Evolutionary conservation across 805 yeast genomes (phyloP).

Genomic region (Wickerhamomyces xylosicus): DNA sequence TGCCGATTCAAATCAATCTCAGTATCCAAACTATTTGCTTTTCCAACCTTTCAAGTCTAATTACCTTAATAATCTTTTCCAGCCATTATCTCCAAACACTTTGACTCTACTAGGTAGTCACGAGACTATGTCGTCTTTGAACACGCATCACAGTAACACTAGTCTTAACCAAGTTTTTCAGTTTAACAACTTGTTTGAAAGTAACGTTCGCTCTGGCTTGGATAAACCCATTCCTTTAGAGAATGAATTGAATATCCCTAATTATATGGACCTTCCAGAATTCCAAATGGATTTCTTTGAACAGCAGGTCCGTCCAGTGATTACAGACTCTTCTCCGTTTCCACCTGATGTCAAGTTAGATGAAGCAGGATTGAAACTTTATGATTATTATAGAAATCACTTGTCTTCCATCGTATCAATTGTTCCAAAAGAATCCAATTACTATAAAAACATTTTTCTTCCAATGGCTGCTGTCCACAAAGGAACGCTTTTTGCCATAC

Average conservation of each 20-base stretch:
- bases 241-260: constrained; percentile 3
- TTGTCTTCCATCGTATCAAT: constrained; percentile 38
- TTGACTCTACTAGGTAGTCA: not conserved
- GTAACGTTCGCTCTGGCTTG: constrained; percentile 13
- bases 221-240: constrained; percentile 5
- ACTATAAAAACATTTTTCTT: constrained; percentile 39
- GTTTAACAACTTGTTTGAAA: constrained; percentile 18
- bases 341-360: constrained; percentile 24
- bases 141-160: not conserved
- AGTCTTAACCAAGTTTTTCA: constrained; percentile 5
- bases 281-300: constrained; percentile 6
- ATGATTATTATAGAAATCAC: constrained; percentile 39
- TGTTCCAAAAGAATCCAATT: constrained; percentile 38
- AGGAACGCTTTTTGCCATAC: constrained; percentile 38
- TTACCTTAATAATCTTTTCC: not conserved
- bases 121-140: not conserved
- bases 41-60: not conserved
- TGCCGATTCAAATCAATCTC: not conserved
- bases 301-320: constrained; percentile 6
- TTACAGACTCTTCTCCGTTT: constrained; percentile 9
- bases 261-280: constrained; percentile 6
- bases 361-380: constrained; percentile 31
- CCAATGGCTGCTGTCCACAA: constrained; percentile 40
- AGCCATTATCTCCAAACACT: not conserved
- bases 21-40: not conserved